Evolutionary conservation across 108 stramenopile genomes (phyloP), one percentile per base, ranked within the genome.

Genomic region (Pseudonitzschia pungens): DNA sequence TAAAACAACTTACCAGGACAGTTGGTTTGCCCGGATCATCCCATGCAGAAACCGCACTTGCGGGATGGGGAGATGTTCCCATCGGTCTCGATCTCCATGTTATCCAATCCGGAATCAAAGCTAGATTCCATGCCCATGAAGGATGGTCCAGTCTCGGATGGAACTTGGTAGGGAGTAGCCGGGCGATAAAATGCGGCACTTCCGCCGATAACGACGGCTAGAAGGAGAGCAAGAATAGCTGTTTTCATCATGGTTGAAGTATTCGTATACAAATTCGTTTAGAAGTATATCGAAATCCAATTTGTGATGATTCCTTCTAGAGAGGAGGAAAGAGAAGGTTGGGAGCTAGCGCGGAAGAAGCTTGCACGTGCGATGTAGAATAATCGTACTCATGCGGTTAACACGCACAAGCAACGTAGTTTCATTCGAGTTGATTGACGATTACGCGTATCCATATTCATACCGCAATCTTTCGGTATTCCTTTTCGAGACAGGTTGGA

Each of bases 11-110:
- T 71, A 71, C 71, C 73, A 65, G 88, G 88, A 82, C 88, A 89
- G 76, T 86, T 86, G 75, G 88, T 89, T 82, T 87, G 86, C 84
- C 88, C 88, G 88, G 88, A 51, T 89, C 88, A 89, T 83, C 88
- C 88, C 63, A 89, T 89, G 86, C 88, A 89, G 86, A 89, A 89
- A 27, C 88, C 88, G 59, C 88, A 89, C 77, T 89, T 89, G 79
- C 88, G 81, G 27, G 86, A 76, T 28, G 88, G 84, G 44, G 77
- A 55, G 69, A 85, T 82, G 80, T 80, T 87, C 24, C 63, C 52
- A 67, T 87, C 87, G 21, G 72, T 77, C 2, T 64, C 70, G 43
- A 87, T 78, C 28, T 76, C 73, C 43, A 74, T 69, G 63, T 87
- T 87, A 62, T 87, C 86, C 22, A 83, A 51, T 21, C 68, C 81